Conservation (phyloP, 1,139 yeast genomes). For the Scheffersomyces titani region DNA sequence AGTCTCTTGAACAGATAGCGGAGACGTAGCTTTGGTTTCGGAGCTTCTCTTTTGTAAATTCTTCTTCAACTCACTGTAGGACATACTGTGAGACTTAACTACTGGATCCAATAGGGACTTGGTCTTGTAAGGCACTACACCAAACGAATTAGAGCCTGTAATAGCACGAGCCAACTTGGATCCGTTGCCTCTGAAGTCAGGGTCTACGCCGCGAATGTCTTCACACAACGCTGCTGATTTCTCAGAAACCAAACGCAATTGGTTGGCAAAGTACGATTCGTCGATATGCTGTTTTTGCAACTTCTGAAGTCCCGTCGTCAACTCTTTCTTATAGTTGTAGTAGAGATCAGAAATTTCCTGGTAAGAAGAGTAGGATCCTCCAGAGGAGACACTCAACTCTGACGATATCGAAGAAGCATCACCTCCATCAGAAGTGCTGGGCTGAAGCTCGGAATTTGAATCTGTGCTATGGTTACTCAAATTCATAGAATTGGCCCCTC, state of each 20-base stretch:
- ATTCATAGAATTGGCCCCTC: not conserved
- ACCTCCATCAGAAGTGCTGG: slow-evolving; percentile 3
- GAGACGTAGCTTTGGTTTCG: not conserved
- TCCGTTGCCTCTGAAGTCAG: slow-evolving; percentile 45
- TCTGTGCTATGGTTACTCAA: not conserved
- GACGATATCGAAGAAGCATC: slow-evolving; percentile 24
- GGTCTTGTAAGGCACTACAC: slow-evolving; percentile 41
- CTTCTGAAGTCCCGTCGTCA: slow-evolving; percentile 19
- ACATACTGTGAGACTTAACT: slow-evolving; percentile 24
- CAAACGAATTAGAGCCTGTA: slow-evolving; percentile 48
- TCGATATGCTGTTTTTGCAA: slow-evolving; percentile 20
- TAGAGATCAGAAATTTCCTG: slow-evolving; percentile 41
- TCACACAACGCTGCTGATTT: slow-evolving; percentile 38
- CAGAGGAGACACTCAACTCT: slow-evolving; percentile 23
- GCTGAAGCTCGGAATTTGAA: not conserved
- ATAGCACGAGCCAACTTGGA: slow-evolving; percentile 47
- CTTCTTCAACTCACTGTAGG: slow-evolving; percentile 41
- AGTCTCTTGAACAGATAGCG: not conserved
- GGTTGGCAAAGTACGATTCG: slow-evolving; percentile 33
- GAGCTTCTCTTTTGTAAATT: slow-evolving; percentile 18
- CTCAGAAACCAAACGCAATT: slow-evolving; percentile 38
- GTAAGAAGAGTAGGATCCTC: slow-evolving; percentile 39
- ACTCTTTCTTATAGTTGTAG: slow-evolving; percentile 26
- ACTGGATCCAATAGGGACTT: slow-evolving; percentile 42
- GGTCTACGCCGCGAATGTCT: slow-evolving; percentile 39